Conservation (phyloP, 306 rosid species). For the Malus fusca region DNA sequence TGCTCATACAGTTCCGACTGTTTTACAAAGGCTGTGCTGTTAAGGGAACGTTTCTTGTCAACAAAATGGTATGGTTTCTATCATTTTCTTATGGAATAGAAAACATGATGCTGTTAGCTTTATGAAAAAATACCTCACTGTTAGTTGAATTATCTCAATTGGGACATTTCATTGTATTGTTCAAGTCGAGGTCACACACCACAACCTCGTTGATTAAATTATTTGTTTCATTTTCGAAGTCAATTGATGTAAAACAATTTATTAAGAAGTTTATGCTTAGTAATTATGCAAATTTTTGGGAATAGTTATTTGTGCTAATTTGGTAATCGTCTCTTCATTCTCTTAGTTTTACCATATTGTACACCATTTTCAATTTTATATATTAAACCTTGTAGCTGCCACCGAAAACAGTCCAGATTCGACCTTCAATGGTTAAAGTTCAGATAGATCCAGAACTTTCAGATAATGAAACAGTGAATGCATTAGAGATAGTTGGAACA, state of each 20-base stretch:
- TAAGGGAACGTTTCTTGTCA: slow-evolving; percentile 66
- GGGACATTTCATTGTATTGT: background rate
- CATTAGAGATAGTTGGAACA: slow-evolving; percentile 62
- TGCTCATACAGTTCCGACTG: slow-evolving; percentile 70
- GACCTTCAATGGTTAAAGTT: slow-evolving; percentile 74
- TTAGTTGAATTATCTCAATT: background rate
- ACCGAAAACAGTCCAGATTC: slow-evolving; percentile 53
- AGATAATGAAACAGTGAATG: slow-evolving; percentile 30
- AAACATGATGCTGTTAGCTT: background rate
- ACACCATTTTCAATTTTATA: background rate
- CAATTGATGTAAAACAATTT: background rate
- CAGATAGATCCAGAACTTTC: slow-evolving; percentile 21
- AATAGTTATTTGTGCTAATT: background rate
- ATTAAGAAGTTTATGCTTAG: background rate
- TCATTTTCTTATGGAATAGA: background rate
- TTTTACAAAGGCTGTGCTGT: slow-evolving; percentile 57
- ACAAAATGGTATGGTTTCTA: slow-evolving; percentile 38
- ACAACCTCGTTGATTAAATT: background rate
- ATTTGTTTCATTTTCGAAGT: background rate
- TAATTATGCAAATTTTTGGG: background rate
- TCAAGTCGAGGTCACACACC: background rate
- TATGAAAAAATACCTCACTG: background rate
- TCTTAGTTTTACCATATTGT: background rate
- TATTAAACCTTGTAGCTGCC: slow-evolving; percentile 46
- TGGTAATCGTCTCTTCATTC: background rate